Base-by-base conservation (phyloP, 2,329 filamentous ascomycete species). In the Penicillium sp. region DNA sequence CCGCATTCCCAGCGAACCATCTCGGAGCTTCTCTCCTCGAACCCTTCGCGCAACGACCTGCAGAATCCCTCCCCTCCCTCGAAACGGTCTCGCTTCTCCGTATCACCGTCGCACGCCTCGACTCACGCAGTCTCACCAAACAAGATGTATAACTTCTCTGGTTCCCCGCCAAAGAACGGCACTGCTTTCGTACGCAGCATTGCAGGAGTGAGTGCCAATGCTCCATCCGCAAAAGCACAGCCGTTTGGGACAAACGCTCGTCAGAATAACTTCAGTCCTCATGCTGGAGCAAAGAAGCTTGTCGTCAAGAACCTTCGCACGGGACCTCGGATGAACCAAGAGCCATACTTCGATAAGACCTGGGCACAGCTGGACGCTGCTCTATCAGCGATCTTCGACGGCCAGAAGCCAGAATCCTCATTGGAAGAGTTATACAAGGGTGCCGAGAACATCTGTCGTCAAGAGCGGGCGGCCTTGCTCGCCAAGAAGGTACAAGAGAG, bases 261-360 rank as follows among this genome's bases (percentile, higher is more conserved):
- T 19, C 73, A 75, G 50, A 75, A 73, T 55, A 79, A 80, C 52
- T 91, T 93, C 71, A 90, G 89, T 66, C 88, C 91, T 13, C 87
- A 91, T 69, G 82, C 83, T 11, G 92, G 92, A 35, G 88, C 91
- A 19, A 93, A 89, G 81, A 93, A 89, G 76, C 84, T 99, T 47
- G 85, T 94, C n/a, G 91, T 99, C 69, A 96, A 96, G 84, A 98
- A 97, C 73, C 83, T 97, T 63, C 87, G 89, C 59, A 83, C 85
- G 1, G 82, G 82, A 18, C 78, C 84, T n/a, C 82, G 83, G 58
- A 81, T 85, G 55, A 86, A 92, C 67, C 85, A 90, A 19, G 87
- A 90, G 62, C 83, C 86, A 63, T 98, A 96, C 78, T 91, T 96
- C 68, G 82, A 87, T 41, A 87, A 87, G 68, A 89, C 87, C 3